phyloP scores from a whole-genome alignment of 2,329 filamentous ascomycete genomes.

The Phaeoacremonium minimum region DNA sequence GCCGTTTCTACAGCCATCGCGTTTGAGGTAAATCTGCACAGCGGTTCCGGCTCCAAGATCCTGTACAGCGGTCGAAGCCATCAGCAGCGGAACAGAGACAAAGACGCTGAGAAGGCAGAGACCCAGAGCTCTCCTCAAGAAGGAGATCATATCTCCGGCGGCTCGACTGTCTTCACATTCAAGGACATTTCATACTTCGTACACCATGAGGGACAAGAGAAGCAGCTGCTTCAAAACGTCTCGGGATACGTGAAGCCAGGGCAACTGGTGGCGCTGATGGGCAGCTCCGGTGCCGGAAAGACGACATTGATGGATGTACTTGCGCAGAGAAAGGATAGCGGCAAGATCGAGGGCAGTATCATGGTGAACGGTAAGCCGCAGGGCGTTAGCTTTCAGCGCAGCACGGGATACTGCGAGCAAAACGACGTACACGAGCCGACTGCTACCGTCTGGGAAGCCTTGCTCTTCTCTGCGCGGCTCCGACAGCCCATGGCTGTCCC shows the following conservation, averaged over 20 bases:
- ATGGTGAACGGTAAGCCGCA: slow-evolving; percentile 69
- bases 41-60: neutral
- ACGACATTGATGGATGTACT: slow-evolving; percentile 81
- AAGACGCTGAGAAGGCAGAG: slow-evolving; percentile 19
- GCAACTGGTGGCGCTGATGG: slow-evolving; percentile 75
- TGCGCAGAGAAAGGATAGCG: slow-evolving; percentile 74
- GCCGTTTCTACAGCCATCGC: slow-evolving; percentile 1
- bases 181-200: slow-evolving; percentile 45
- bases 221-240: slow-evolving; percentile 71
- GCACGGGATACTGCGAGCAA: slow-evolving; percentile 77
- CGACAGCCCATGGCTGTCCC: slow-evolving; percentile 64
- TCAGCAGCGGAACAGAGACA: slow-evolving; percentile 13
- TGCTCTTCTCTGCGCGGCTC: slow-evolving; percentile 70
- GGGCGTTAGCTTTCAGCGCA: slow-evolving; percentile 72
- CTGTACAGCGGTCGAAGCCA: neutral
- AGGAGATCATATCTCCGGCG: slow-evolving; percentile 17
- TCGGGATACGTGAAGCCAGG: slow-evolving; percentile 82
- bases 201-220: slow-evolving; percentile 55
- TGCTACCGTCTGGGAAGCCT: slow-evolving; percentile 71
- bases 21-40: slow-evolving; percentile 2
- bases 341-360: slow-evolving; percentile 70
- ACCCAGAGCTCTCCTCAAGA: slow-evolving; percentile 26
- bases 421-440: slow-evolving; percentile 73
- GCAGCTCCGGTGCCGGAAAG: slow-evolving; percentile 77
- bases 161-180: slow-evolving; percentile 58